Conservation (phyloP, 345 rosid genomes). For the Eucalyptus paniculata region DNA sequence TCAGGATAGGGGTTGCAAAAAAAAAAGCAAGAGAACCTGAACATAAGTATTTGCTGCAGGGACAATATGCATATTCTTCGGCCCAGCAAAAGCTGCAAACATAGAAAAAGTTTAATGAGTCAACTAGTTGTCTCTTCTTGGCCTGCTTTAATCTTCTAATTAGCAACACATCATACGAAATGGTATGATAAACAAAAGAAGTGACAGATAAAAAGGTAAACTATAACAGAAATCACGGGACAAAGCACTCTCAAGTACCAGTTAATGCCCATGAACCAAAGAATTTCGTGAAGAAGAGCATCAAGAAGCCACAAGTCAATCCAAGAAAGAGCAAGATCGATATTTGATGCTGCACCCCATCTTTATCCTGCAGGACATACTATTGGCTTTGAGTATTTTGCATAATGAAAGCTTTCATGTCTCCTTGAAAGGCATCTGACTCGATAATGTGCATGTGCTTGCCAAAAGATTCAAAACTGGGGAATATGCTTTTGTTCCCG, state of each 20-base stretch:
- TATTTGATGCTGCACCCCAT: slow-evolving; percentile 82
- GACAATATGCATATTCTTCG: slow-evolving; percentile 52
- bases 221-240: neutral
- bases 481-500: neutral
- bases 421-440: neutral
- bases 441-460: neutral
- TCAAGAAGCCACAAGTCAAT: slow-evolving; percentile 50
- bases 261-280: slow-evolving; percentile 73
- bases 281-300: slow-evolving; percentile 58
- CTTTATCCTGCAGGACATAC: slow-evolving; percentile 45
- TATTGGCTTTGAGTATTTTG: neutral
- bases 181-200: neutral
- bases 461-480: neutral
- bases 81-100: slow-evolving; percentile 66
- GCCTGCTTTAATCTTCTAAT: neutral
- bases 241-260: slow-evolving; percentile 28
- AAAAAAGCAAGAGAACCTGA: slow-evolving; percentile 41
- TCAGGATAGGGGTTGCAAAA: neutral
- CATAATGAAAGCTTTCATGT: neutral
- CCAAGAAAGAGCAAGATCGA: slow-evolving; percentile 71
- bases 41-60: slow-evolving; percentile 82
- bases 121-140: neutral
- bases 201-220: neutral
- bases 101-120: neutral
- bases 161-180: neutral